These are phyloP conservation scores for Russula sp. DNA, from an alignment of 768 basidiomycete species.

Conservation along the genomic window DNA sequence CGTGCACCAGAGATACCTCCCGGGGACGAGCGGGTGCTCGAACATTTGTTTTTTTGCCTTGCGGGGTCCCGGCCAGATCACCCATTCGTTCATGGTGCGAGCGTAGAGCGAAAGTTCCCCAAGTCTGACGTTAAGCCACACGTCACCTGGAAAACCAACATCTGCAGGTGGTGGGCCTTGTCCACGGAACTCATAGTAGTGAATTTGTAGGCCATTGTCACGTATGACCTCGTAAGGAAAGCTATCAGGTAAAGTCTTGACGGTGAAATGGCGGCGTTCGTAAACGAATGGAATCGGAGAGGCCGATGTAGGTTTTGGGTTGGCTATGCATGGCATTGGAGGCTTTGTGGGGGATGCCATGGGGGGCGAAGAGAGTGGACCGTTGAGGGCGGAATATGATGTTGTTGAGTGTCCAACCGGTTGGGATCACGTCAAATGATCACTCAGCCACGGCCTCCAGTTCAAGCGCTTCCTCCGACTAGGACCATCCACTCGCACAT, in stretches of 20 bases:
- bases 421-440: conserved; percentile 14
- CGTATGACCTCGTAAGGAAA: conserved; percentile 21
- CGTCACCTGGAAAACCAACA: conserved; percentile 25
- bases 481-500: background rate
- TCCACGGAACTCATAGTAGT: conserved; percentile 27
- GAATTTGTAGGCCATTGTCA: conserved; percentile 23
- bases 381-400: background rate
- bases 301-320: conserved; percentile 20
- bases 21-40: conserved; percentile 22
- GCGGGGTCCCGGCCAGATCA: conserved; percentile 22
- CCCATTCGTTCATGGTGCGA: conserved; percentile 19
- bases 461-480: background rate
- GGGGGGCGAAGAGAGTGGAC: background rate
- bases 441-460: conserved; percentile 1
- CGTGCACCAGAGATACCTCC: conserved; percentile 24
- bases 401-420: background rate
- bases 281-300: conserved; percentile 18
- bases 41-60: conserved; percentile 24
- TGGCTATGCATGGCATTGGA: conserved; percentile 20
- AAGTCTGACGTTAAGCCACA: conserved; percentile 23
- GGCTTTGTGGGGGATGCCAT: conserved; percentile 18
- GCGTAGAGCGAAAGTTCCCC: conserved; percentile 21
- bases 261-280: conserved; percentile 22
- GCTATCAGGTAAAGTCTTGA: conserved; percentile 19
- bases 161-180: conserved; percentile 24